Percentiles rank a stretch among this genome's conserved stretches.
Conservation (phyloP, 2,329 filamentous ascomycete species). For the Aspergillus sp. region DNA sequence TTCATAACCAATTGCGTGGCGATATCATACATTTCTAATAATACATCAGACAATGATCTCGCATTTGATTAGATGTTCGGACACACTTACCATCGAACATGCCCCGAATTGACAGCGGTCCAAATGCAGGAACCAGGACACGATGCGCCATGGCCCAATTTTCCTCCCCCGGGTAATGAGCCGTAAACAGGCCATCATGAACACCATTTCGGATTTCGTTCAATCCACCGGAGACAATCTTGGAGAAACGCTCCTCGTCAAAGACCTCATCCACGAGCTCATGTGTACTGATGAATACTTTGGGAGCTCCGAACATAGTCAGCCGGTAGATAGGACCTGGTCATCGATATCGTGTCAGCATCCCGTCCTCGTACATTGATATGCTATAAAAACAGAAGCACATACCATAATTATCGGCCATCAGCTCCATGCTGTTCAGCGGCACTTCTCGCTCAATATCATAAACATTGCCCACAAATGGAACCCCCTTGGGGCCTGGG, state of each 20-base stretch:
- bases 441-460: conserved; percentile 56
- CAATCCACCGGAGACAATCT: conserved; percentile 46
- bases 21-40: conserved; percentile 34
- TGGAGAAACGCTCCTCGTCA: conserved; percentile 59
- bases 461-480: conserved; percentile 56
- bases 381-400: conserved; percentile 11
- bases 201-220: conserved; percentile 52
- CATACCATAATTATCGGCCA: conserved; percentile 59
- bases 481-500: conserved; percentile 56
- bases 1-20: conserved; percentile 33
- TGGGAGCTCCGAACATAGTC: conserved; percentile 38
- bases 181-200: conserved; percentile 61
- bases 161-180: conserved; percentile 32
- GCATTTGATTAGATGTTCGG: not conserved
- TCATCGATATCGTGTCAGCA: too few species aligned
- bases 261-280: conserved; percentile 55
- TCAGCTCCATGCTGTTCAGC: conserved; percentile 45
- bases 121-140: conserved; percentile 41
- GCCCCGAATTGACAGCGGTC: conserved; percentile 35
- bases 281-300: conserved; percentile 45
- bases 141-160: conserved; percentile 59
- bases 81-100: conserved; percentile 34
- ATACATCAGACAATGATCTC: not conserved
- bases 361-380: too few species aligned
- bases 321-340: conserved; percentile 54